Base-by-base conservation (phyloP, 225 moss, liverwort and hornwort genomes). In the Marchantia paleacea region DNA sequence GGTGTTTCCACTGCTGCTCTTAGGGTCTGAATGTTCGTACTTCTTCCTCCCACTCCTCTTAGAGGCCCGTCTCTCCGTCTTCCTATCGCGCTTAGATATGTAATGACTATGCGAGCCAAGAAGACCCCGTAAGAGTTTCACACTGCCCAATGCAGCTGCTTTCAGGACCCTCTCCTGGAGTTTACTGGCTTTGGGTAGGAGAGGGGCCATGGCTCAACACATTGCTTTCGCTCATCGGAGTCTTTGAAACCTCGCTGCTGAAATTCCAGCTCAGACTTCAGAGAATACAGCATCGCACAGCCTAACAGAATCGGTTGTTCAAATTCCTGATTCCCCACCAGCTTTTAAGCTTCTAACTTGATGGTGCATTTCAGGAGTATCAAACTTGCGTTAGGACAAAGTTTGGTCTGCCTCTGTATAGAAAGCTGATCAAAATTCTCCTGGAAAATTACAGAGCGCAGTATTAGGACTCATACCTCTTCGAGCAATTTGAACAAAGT, bases 91-190 rank as follows among this genome's bases (percentile, higher is more conserved):
- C 53, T 70, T 70, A 18, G 31, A 15, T 12, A 55, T 78, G 69
- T 53, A 48, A 16, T 60, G 52, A n/a, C 50, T 64, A 53, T 62
- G 26, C 0, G 81, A 78, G 70, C 63, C 78, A 54, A 86, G n/a
- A 72, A 84, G 52, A 25, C n/a, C 47, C 22, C 79, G 81, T 75
- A 86, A 25, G 22, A 86, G 62, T 60, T 84, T 86, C 65, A 86
- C 69, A 67, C 81, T 83, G 1, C 86, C 83, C 31, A 83, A 53
- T 8, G 63, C 69, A 16, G 86, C 86, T 48, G 83, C 83, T 75
- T 75, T 22, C 22, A 86, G 75, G 62, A 82, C 62, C n/a, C 22
- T 78, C 10, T 22, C 62, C 69, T 83, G 50, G 0, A 83, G 31
- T 25, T 57, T 61, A 49, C 50, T 30, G 10, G 51, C 28, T 57